phyloP scores from a whole-genome alignment of 2,329 filamentous ascomycete genomes.

The Blastomyces percursus region DNA sequence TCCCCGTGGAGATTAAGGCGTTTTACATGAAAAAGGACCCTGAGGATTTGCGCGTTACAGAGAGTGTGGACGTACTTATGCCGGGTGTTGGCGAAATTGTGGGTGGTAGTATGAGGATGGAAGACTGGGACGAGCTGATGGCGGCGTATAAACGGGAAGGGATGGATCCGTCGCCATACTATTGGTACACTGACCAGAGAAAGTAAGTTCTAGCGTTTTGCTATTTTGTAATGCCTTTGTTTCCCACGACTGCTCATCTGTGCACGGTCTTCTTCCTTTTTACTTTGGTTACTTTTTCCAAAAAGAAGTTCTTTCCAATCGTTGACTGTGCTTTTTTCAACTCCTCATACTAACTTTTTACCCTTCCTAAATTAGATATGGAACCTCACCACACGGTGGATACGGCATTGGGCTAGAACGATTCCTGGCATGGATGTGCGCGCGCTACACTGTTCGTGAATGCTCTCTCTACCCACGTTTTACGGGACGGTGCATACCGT shows the following conservation, averaged over 20 bases:
- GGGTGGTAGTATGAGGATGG: constrained; percentile 92
- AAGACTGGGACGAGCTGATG: constrained; percentile 80
- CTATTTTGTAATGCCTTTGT: neutral
- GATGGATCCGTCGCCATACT: constrained; percentile 76
- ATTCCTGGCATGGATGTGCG: constrained; percentile 57
- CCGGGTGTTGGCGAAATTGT: constrained; percentile 96
- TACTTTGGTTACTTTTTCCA: neutral
- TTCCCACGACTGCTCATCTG: neutral
- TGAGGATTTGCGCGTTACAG: constrained; percentile 70
- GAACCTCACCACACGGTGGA: constrained; percentile 80
- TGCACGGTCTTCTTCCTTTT: constrained; percentile 7
- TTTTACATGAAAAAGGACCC: constrained; percentile 97
- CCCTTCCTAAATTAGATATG: constrained; percentile 50
- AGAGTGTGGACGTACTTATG: constrained; percentile 81
- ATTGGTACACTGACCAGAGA: constrained; percentile 97
- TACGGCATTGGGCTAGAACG: constrained; percentile 90
- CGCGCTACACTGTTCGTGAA: constrained; percentile 54
- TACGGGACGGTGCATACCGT: constrained; percentile 40
- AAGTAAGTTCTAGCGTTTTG: constrained; percentile 51
- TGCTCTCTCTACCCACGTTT: constrained; percentile 43
- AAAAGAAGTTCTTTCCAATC: neutral
- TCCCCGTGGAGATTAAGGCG: constrained; percentile 93
- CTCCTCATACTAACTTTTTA: constrained; percentile 5
- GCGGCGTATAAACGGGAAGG: constrained; percentile 76
- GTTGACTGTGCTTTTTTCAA: neutral